These are phyloP conservation scores for Auxenochlorella protothecoides DNA, from an alignment of 139 green algal genomes.

Conservation along the genomic window DNA sequence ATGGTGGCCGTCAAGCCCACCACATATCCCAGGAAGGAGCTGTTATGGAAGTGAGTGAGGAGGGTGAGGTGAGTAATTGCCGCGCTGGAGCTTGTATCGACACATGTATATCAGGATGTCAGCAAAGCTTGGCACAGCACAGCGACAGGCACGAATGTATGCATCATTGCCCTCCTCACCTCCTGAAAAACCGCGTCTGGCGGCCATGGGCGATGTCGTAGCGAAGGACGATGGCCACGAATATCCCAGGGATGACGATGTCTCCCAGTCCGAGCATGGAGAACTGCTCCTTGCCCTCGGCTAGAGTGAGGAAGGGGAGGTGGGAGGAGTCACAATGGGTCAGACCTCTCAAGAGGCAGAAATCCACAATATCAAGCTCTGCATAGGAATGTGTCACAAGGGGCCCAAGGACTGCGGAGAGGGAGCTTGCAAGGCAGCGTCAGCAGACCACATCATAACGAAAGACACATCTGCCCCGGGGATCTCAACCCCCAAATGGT, in stretches of 20 bases:
- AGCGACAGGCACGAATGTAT: neutral
- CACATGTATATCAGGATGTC: neutral
- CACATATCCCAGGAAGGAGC: slow-evolving; percentile 74
- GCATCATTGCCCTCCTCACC: neutral
- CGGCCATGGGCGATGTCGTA: slow-evolving; percentile 56
- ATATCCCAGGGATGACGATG: slow-evolving; percentile 88
- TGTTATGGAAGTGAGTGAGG: slow-evolving; percentile 26
- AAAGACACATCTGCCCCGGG: too few relatives aligned
- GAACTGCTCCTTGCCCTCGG: slow-evolving; percentile 42
- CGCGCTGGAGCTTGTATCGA: neutral
- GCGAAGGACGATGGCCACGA: slow-evolving; percentile 89
- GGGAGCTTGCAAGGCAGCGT: too few relatives aligned
- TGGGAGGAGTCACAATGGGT: neutral
- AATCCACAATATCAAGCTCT: neutral
- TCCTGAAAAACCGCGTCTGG: slow-evolving; percentile 19
- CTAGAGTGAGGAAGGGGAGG: neutral
- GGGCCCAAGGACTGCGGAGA: too few relatives aligned
- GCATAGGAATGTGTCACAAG: neutral
- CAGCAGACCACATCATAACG: too few relatives aligned
- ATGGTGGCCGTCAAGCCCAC: slow-evolving; percentile 79
- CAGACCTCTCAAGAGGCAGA: neutral
- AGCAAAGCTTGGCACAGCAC: too few relatives aligned
- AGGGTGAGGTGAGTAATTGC: neutral
- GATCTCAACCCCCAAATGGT: too few relatives aligned
- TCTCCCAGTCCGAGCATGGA: slow-evolving; percentile 95